Percentiles rank a stretch among this genome's conserved stretches.
Conservation (phyloP, 441 rosid genomes). For the Pelargonium myrrhifolium region DNA sequence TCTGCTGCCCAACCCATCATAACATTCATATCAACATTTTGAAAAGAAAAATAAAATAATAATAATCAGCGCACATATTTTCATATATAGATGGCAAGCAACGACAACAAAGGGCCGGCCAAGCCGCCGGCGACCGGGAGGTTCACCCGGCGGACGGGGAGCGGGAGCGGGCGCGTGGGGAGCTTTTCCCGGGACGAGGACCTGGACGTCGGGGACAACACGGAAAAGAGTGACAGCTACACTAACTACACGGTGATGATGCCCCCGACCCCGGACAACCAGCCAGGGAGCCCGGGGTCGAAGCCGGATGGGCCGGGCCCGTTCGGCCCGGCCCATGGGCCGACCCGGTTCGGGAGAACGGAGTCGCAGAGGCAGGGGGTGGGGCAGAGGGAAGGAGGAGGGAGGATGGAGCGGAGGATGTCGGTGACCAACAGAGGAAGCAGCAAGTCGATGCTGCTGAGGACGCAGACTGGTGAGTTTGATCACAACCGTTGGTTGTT, state of each 20-base stretch:
- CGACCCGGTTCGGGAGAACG: slow-evolving; percentile 14
- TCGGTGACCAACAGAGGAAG: slow-evolving; percentile 55
- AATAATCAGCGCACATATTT: too few species aligned
- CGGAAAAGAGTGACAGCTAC: slow-evolving; percentile 38
- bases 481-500: slow-evolving; percentile 85
- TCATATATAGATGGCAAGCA: too few species aligned
- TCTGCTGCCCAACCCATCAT: too few species aligned
- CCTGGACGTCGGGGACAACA: slow-evolving; percentile 30
- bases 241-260: slow-evolving; percentile 66
- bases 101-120: not conserved
- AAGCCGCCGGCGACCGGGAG: not conserved
- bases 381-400: not conserved
- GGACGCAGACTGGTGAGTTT: slow-evolving; percentile 55
- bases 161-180: not conserved
- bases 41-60: too few species aligned
- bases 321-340: slow-evolving; percentile 51
- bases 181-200: slow-evolving; percentile 12
- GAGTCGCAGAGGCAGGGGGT: not conserved
- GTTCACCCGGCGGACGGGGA: not conserved
- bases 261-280: slow-evolving; percentile 79
- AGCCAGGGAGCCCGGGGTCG: slow-evolving; percentile 38
- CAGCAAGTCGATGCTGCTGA: slow-evolving; percentile 60
- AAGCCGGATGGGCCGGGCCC: slow-evolving; percentile 14
- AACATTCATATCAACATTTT: too few species aligned
- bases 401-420: slow-evolving; percentile 18